Evolutionary conservation across 2,329 filamentous ascomycete genomes (phyloP), one percentile per base, ranked within the genome.

Genomic region (Pseudogymnoascus sp.): DNA sequence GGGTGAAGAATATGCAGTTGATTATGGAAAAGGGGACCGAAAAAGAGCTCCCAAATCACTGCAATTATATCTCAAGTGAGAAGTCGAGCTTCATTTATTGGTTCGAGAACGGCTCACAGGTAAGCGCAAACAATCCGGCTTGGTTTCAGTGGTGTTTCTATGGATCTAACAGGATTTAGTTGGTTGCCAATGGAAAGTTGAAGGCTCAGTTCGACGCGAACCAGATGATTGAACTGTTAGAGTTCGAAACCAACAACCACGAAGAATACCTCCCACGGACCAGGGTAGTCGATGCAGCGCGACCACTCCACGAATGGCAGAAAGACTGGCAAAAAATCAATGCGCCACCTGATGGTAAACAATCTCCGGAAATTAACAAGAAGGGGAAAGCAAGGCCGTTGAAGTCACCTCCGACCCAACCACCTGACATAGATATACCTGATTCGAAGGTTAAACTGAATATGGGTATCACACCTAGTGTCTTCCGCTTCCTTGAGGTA

Each of bases 21-120:
- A 84, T 92, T 21, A 82, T 96, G 68, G 92, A 96, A 68, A 86
- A 84, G 69, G 79, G 79, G 1, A 74, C 74, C 0, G 84, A 87
- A 65, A 79, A 78, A 59, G 75, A 79, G 8, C 73, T 89, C 36
- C 78, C 81, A 1, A 83, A 82, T 62, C 85, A 87, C 57, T 84
- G 84, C 50, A 85, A 89, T 68, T 86, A 86, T 67, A 87, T 97
- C 21, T 88, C 90, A 67, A 91, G 90, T 70, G 77, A 78, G 24
- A 89, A 85, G 68, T 86, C 91, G 26, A 94, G 85, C 69, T 84
- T 97, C 62, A 87, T 94, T 4, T 95, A 96, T 72, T 95, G 90
- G 84, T 97, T 93, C 70, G 84, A 89, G 59, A 90, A 88, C 64
- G 88, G 87, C 60, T 89, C 88, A 63, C 91, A 94, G 71, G 89